These are phyloP conservation scores for Phytophthora kernoviae DNA, from an alignment of 352 stramenopile genomes.

Conservation along the genomic window DNA sequence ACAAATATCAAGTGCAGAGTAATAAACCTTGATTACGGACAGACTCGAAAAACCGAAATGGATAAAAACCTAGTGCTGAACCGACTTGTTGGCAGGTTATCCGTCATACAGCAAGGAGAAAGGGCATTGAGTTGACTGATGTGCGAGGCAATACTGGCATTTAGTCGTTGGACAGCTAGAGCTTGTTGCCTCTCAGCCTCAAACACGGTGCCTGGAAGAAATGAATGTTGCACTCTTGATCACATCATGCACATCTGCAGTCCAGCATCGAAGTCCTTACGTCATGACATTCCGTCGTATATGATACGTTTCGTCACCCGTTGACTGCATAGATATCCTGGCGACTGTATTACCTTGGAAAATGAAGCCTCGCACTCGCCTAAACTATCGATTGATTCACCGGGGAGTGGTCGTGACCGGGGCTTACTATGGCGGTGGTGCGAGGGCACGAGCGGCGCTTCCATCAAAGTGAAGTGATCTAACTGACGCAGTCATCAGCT, in stretches of 20 bases:
- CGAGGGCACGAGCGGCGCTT: conserved; percentile 14
- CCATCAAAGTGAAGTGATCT: conserved; percentile 11
- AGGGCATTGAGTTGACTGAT: conserved; percentile 13
- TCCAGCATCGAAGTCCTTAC: conserved; percentile 2
- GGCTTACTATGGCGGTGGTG: not conserved
- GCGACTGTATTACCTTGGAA: conserved; percentile 28
- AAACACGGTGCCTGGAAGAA: conserved; percentile 11
- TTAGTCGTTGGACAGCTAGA: conserved; percentile 33
- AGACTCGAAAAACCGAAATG: not conserved
- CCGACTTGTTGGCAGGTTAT: conserved; percentile 20
- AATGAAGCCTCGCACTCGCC: conserved; percentile 14
- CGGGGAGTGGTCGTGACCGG: conserved; percentile 1
- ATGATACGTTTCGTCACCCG: too few relatives aligned
- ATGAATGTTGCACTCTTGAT: conserved; percentile 14
- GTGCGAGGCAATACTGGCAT: conserved; percentile 9
- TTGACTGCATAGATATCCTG: conserved; percentile 36
- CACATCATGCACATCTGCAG: conserved; percentile 12
- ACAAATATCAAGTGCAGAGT: conserved; percentile 22
- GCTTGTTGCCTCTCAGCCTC: conserved; percentile 12
- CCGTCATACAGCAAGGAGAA: conserved; percentile 11
- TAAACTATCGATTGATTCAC: conserved; percentile 33
- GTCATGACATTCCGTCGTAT: conserved; percentile 2
- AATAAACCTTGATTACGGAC: not conserved
- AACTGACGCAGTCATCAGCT: conserved; percentile 17
- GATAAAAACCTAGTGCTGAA: conserved; percentile 4